Conservation (phyloP, 768 basidiomycete species). For the Tubosaeta sp. region DNA sequence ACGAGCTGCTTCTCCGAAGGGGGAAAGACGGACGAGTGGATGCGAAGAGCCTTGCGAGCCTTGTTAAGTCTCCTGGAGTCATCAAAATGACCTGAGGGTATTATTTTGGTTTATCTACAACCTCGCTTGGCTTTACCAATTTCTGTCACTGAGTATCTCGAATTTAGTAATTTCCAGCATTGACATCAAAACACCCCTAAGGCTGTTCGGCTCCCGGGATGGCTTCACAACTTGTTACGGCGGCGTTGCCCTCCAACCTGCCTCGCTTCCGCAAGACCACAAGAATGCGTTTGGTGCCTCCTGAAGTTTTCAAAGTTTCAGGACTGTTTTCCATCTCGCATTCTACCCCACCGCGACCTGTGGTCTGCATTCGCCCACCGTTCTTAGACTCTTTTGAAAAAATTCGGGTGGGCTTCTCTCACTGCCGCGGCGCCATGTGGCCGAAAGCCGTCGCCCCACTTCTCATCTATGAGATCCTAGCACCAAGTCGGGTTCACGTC, state of each 20-base stretch:
- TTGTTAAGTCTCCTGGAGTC: constrained; percentile 72
- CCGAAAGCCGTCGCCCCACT: constrained; percentile 1
- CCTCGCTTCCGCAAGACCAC: not conserved
- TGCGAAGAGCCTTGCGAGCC: constrained; percentile 47
- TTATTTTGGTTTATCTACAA: not conserved
- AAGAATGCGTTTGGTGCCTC: not conserved
- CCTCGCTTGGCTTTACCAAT: not conserved
- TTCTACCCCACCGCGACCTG: not conserved
- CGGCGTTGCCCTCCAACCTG: too few species aligned
- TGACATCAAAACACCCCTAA: too few species aligned
- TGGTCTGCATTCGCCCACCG: not conserved
- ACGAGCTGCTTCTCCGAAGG: constrained; percentile 69
- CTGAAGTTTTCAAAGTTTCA: too few species aligned
- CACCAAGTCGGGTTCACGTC: constrained; percentile 7
- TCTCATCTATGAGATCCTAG: not conserved
- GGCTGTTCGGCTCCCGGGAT: too few species aligned
- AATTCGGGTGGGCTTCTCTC: not conserved
- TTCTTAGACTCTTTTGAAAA: too few species aligned
- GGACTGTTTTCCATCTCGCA: not conserved
- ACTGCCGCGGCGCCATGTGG: constrained; percentile 14
- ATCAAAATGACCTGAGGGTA: constrained; percentile 51
- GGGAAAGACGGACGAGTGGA: constrained; percentile 49
- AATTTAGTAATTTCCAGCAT: too few species aligned
- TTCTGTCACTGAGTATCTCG: too few species aligned
- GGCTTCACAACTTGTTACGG: too few species aligned